Base-by-base conservation (phyloP, 2,329 filamentous ascomycete species). In the Aspergillus sp. region DNA sequence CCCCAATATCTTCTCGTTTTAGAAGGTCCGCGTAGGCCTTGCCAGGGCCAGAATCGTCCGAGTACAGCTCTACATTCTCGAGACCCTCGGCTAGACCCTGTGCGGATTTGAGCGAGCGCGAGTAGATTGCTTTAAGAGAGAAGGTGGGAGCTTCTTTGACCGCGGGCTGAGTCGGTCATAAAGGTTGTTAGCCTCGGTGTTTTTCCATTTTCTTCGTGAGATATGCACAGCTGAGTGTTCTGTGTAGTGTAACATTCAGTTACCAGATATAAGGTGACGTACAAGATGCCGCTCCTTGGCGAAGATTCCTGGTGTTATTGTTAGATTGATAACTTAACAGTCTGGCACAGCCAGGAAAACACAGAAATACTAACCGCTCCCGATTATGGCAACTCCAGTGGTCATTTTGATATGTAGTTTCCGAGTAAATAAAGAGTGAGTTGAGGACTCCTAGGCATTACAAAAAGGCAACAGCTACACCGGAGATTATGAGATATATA, bases 71-170 rank as follows among this genome's bases (percentile, higher is more conserved):
- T 13, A 85, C 70, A 15, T 68, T 66, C 0, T 69, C 61, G 2
- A 64, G 61, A 11, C 56, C 62, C 0, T 73, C 66, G 11, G 70
- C 66, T 11, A 82, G 72, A 3, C 64, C 66, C 56, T 80, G 66
- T n/a, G 83, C 83, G 4, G 83, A 85, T 39, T 78, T 76, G 8
- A 81, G 69, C 6, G 81, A 81, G 45, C 83, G 80, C n/a, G 83
- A 85, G 70, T 84, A 86, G 59, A 85, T 76, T 17, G 84, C 84
- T 66, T 81, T 83, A 34, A 86, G 71, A 3, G 69, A 64, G 9
- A 85, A 71, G 34, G 66, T 65, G 24, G 72, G 61, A 20, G 77
- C 74, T 17, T 76, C 76, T 64, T 78, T 71, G 26, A 86, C 75
- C 2, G 82, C 82, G 3, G 83, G 83, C 78, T 81, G 56, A 52